Conservation (phyloP, 2,329 filamentous ascomycete species). For the Domatiomyces catenatus region DNA sequence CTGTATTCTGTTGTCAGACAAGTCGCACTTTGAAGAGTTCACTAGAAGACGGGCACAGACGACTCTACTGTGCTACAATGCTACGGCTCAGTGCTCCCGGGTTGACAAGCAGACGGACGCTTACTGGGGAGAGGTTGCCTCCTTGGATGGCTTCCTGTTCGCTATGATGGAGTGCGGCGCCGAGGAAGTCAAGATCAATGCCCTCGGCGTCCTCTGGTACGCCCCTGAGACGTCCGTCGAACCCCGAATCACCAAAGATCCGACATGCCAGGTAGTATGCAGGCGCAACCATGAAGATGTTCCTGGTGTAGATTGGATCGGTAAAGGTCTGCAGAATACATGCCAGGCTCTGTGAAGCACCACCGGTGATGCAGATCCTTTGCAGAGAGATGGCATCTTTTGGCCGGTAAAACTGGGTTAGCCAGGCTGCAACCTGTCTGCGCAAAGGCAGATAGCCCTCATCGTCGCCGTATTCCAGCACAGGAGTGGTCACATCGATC, state of each 20-base stretch:
- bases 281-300: constrained; percentile 67
- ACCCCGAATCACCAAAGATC: constrained; percentile 72
- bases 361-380: constrained; percentile 67
- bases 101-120: neutral
- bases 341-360: constrained; percentile 69
- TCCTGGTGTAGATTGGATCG: constrained; percentile 58
- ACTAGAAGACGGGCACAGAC: neutral
- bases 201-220: constrained; percentile 67
- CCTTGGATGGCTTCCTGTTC: constrained; percentile 30
- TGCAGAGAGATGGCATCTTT: constrained; percentile 30
- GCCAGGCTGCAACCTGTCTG: constrained; percentile 53
- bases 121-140: constrained; percentile 25
- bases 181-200: constrained; percentile 50
- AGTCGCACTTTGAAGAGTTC: neutral
- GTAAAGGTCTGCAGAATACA: constrained; percentile 65
- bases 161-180: constrained; percentile 33
- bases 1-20: constrained; percentile 18
- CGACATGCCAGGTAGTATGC: constrained; percentile 71
- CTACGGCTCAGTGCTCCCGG: neutral
- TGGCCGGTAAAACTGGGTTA: constrained; percentile 46
- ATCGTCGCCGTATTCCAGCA: constrained; percentile 68
- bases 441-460: constrained; percentile 57
- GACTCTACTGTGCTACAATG: neutral
- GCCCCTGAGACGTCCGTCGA: constrained; percentile 49
- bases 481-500: constrained; percentile 41